Evolutionary conservation across 495 filamentous ascomycete genomes (phyloP), one percentile per base, ranked within the genome.

Genomic region (Mycothermus thermophilus): DNA sequence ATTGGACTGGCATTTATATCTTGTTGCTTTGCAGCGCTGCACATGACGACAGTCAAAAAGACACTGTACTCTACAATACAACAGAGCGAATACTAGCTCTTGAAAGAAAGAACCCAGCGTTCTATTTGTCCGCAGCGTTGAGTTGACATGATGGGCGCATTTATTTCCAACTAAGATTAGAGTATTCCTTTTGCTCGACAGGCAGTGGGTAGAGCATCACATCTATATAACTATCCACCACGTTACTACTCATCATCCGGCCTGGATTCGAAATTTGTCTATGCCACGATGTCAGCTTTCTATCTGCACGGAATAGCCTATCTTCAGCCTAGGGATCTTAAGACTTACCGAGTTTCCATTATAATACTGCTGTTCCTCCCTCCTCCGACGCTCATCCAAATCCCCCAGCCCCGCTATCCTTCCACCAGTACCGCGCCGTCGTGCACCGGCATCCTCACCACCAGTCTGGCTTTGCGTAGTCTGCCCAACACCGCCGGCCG

Each of bases 331-430:
- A 1, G n/a, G 29, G 20, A 9, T 4, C n/a, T 12, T 14, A 12
- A 2, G 7, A 54, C 77, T 39, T 64, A 87, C 81, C 53, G 83
- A 80, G 48, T 93, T 93, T 3, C 85, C 85, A 55, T 93, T 93
- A 51, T 93, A 93, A 24, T 85, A 72, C 45, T 87, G 74, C 15
- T 66, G 63, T 38, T 77, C 45, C 14, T 44, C 45, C 14, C 43
- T 44, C 64, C 68, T 30, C 53, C 57, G n/a, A n/a, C n/a, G 32
- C 60, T 42, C 26, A 23, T 51, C 45, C 0, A 42, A 32, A 3
- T 34, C 35, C n/a, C 33, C 43, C 17, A 60, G 36, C 1, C 58
- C 50, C 30, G 40, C 36, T 30, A 54, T 51, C 5, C 48, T 37
- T 3, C 44, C 27, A 3, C 30, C 44, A 6, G 22, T 25, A 19